Conservation (phyloP, 768 basidiomycete species). For the Butyriboletus loyo region DNA sequence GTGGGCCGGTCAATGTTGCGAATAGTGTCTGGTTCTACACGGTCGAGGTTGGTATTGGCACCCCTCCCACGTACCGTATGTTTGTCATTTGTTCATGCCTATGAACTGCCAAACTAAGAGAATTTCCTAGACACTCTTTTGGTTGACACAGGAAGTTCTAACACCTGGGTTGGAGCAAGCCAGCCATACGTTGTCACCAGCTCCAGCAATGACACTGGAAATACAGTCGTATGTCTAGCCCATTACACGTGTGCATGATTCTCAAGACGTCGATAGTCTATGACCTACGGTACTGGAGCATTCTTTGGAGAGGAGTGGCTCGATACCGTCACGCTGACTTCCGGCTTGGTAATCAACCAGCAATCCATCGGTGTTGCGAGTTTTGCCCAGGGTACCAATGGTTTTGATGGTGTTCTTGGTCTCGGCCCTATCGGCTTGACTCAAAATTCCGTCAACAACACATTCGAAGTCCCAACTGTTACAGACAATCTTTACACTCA, state of each 20-base stretch:
- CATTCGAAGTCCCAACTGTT: constrained; percentile 30
- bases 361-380: constrained; percentile 39
- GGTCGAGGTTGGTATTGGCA: constrained; percentile 25
- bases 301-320: constrained; percentile 16
- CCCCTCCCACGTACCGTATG: constrained; percentile 26
- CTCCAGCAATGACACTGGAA: constrained; percentile 16
- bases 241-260: background rate
- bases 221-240: constrained; percentile 13
- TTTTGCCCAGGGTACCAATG: constrained; percentile 22
- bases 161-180: constrained; percentile 31
- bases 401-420: constrained; percentile 41
- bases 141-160: constrained; percentile 32
- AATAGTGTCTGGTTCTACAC: constrained; percentile 29
- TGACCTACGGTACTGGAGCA: constrained; percentile 1
- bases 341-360: constrained; percentile 1
- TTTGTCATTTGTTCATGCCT: background rate
- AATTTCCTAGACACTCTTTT: constrained; percentile 23
- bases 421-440: constrained; percentile 35
- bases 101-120: background rate
- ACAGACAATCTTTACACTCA: constrained; percentile 33
- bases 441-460: constrained; percentile 14
- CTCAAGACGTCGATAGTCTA: background rate
- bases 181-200: constrained; percentile 13
- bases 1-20: constrained; percentile 5
- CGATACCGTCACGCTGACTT: constrained; percentile 12